These are phyloP conservation scores for Astragalus membranaceus DNA, from an alignment of 306 rosid species.

Conservation along the genomic window DNA sequence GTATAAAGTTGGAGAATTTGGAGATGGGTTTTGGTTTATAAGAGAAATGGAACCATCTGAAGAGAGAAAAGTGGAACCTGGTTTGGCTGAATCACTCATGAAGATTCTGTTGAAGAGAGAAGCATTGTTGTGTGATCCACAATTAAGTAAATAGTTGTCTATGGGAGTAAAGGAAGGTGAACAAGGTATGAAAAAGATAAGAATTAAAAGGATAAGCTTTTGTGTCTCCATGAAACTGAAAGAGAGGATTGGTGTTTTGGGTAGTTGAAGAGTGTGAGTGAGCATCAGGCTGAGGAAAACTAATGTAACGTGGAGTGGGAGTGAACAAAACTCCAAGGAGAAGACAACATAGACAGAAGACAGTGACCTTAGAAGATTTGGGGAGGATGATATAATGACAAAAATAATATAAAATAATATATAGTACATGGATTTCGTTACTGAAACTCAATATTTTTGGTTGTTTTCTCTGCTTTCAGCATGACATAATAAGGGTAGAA, in stretches of 20 bases:
- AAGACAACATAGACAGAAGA: constrained; percentile 26
- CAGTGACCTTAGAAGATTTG: constrained; percentile 21
- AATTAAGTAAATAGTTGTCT: constrained; percentile 71
- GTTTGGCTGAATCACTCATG: constrained; percentile 40
- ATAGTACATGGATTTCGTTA: constrained; percentile 18
- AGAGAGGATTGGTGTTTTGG: constrained; percentile 18
- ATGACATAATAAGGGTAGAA: not conserved
- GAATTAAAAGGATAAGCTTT: not conserved
- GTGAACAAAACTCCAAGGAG: not conserved
- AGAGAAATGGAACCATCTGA: constrained; percentile 41
- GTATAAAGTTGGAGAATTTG: constrained; percentile 39
- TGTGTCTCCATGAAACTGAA: constrained; percentile 51
- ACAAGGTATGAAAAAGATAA: constrained; percentile 29
- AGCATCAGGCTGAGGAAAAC: not conserved
- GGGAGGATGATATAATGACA: not conserved
- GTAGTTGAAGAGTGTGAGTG: constrained; percentile 14
- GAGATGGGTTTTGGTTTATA: constrained; percentile 45
- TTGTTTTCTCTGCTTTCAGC: not conserved
- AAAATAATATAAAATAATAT: not conserved
- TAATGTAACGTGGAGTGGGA: not conserved
- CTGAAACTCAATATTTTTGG: not conserved
- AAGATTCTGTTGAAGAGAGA: constrained; percentile 51
- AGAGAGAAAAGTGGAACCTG: constrained; percentile 43
- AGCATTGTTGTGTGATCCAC: constrained; percentile 63
- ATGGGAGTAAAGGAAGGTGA: constrained; percentile 57